Percentiles rank a stretch among this genome's conserved stretches.
Evolutionary conservation across 345 rosid genomes (phyloP).

Genomic region (Ceriops tagal): DNA sequence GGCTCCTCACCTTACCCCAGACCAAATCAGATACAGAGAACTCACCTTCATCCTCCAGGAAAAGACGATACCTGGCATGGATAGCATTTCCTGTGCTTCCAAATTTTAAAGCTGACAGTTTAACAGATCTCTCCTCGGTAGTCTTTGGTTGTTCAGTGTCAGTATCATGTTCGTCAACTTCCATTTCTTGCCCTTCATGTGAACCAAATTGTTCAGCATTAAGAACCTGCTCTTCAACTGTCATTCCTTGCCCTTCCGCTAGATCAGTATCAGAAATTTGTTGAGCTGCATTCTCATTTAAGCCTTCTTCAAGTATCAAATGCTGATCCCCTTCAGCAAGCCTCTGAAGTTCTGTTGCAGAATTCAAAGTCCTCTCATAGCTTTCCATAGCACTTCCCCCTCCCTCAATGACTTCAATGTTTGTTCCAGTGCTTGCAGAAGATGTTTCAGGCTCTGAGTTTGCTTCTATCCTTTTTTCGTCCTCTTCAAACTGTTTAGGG

Average conservation of each 20-base stretch:
- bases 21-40: constrained; percentile 56
- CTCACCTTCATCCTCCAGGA: constrained; percentile 39
- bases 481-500: constrained; percentile 19
- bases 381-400: constrained; percentile 7
- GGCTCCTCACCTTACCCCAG: constrained; percentile 79
- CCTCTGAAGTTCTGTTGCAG: constrained; percentile 1
- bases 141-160: constrained; percentile 25
- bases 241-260: constrained; percentile 16
- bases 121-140: constrained; percentile 24
- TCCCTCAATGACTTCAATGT: constrained; percentile 4
- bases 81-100: constrained; percentile 27
- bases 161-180: constrained; percentile 34
- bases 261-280: constrained; percentile 12
- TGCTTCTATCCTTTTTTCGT: constrained; percentile 5
- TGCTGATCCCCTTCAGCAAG: constrained; percentile 12
- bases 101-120: constrained; percentile 6
- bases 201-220: constrained; percentile 29
- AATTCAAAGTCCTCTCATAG: constrained; percentile 4
- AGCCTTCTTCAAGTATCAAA: constrained; percentile 4
- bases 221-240: constrained; percentile 25
- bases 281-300: background rate
- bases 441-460: constrained; percentile 19
- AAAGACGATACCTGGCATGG: constrained; percentile 43
- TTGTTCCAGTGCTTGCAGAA: background rate
- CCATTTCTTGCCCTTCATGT: constrained; percentile 36